Base-by-base conservation (phyloP, 345 rosid species). In the Rubroshorea leprosula region DNA sequence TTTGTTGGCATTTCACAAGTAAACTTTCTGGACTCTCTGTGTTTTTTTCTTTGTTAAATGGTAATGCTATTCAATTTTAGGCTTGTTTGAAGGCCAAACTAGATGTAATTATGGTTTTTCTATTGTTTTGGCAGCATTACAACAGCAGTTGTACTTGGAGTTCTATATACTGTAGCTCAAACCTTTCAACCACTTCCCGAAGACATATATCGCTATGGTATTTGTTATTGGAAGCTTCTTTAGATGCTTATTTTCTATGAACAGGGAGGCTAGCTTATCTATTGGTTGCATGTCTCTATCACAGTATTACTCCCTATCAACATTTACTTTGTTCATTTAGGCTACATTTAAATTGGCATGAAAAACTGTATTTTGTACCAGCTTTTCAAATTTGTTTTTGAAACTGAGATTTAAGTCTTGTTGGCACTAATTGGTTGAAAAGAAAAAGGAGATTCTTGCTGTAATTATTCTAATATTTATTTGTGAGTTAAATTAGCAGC, bases 141-240 rank as follows among this genome's bases (percentile, higher is more conserved):
- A 64, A 86, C 97, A 60, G 87, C 86, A 51, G 89, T 66, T 51
- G 74, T 82, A 15, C 82, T 92, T 58, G 97, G 80, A 66, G 82
- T 92, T 62, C 61, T 92, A 54, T 92, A 62, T 68, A 72, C 78
- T 15, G 76, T 85, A 71, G 74, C 85, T 23, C 82, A 76, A 60
- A 72, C 86, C 53, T 89, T 83, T 41, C 82, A 77, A 27, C 99
- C 97, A 6, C 86, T 86, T 77, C 89, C 97, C 65, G 72, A 78
- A 57, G 96, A 93, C 54, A 58, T 93, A 60, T 84, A 80, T 58
- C 82, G 84, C 66, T 89, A 84, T 69, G 97, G 96, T 93, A 85
- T 45, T 65, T 5, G 20, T 4, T 3, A 15, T 41, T 6, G 22
- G 0, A 3, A 22, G n/a, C 45, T 19, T 51, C 7, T 52, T 8